phyloP scores from a whole-genome alignment of 805 yeast genomes.

The Blastobotrys attinorum region DNA sequence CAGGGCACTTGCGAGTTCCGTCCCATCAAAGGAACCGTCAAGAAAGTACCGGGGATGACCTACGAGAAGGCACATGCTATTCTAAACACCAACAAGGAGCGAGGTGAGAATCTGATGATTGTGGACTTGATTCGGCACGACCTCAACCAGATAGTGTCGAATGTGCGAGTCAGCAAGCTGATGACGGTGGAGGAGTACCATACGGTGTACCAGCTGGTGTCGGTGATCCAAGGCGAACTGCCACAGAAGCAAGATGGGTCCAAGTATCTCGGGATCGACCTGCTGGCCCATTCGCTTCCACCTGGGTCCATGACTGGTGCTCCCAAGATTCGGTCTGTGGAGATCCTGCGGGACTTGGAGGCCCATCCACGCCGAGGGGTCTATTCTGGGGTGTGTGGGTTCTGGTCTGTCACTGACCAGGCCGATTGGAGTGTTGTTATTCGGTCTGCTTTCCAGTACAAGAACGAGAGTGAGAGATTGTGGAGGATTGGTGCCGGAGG shows the following conservation, averaged over 20 bases:
- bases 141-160: conserved; percentile 53
- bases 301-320: conserved; percentile 99
- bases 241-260: too few species aligned
- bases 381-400: conserved; percentile 93
- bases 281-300: conserved; percentile 72
- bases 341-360: conserved; percentile 60
- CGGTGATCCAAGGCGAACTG: conserved; percentile 69
- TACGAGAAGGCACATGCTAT: conserved; percentile 53
- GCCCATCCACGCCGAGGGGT: conserved; percentile 55
- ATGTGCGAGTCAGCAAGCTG: conserved; percentile 65
- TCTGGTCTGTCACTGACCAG: conserved; percentile 80
- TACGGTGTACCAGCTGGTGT: conserved; percentile 85
- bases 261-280: conserved; percentile 64
- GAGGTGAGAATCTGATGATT: conserved; percentile 95
- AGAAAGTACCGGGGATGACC: conserved; percentile 48
- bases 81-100: conserved; percentile 78
- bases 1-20: conserved; percentile 58
- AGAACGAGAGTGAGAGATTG: conserved; percentile 34
- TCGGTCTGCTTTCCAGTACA: conserved; percentile 67
- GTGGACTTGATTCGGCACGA: conserved; percentile 94
- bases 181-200: conserved; percentile 91
- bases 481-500: conserved; percentile 99
- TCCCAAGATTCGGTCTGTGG: conserved; percentile 89
- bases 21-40: conserved; percentile 95
- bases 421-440: conserved; percentile 97